Conservation (phyloP, 1,139 yeast species). For the Debaryomyces fabryi region DNA sequence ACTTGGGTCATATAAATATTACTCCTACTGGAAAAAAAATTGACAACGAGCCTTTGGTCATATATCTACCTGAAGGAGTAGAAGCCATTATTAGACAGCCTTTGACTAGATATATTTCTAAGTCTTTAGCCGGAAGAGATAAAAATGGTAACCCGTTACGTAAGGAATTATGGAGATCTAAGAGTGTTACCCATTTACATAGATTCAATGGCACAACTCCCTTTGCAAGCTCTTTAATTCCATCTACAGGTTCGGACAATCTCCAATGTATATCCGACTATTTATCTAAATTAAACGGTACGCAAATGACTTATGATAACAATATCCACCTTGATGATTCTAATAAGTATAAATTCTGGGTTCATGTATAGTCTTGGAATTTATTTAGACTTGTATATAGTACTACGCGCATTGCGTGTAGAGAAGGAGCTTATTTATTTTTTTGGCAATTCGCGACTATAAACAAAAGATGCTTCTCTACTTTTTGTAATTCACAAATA, state of each 20-base stretch:
- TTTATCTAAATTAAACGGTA: conserved; percentile 10
- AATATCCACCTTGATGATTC: conserved; percentile 14
- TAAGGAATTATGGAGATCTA: conserved; percentile 30
- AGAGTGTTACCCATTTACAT: conserved; percentile 31
- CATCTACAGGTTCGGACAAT: conserved; percentile 15
- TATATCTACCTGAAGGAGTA: conserved; percentile 37
- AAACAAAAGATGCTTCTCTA: conserved; percentile 2
- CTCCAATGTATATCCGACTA: conserved; percentile 11
- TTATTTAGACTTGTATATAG: conserved; percentile 2
- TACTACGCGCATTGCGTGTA: conserved; percentile 3
- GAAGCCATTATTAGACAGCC: conserved; percentile 41
- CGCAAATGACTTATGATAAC: conserved; percentile 14
- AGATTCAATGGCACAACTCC: conserved; percentile 27
- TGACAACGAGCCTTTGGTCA: conserved; percentile 31
- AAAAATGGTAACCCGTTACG: conserved; percentile 37
- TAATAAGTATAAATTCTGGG: conserved; percentile 22
- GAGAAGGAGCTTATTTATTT: conserved; percentile 6
- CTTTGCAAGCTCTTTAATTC: conserved; percentile 29
- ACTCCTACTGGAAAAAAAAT: conserved; percentile 59
- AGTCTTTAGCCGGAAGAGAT: conserved; percentile 42
- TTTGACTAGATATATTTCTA: conserved; percentile 34
- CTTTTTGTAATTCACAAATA: not conserved
- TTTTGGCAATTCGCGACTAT: conserved; percentile 4
- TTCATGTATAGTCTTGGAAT: conserved; percentile 8
- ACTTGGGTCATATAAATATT: conserved; percentile 67